phyloP scores from a whole-genome alignment of 108 stramenopile species.

The Cyclotella cryptica region DNA sequence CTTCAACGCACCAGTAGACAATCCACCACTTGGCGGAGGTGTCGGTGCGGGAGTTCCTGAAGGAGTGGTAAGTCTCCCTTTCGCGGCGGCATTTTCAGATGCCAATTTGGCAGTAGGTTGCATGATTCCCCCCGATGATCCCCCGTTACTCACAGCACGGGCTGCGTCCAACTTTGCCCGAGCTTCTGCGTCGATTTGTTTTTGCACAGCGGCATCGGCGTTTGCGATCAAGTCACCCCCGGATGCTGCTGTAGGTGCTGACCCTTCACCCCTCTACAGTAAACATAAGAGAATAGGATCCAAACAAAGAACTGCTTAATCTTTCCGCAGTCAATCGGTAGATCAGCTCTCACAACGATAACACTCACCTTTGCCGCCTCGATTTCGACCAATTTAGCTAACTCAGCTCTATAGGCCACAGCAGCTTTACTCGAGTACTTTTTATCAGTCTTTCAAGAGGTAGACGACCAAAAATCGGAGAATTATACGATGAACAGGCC shows the following conservation, averaged over 20 bases:
- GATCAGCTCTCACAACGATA: too few species aligned
- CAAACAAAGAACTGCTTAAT: neutral
- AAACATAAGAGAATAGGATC: neutral
- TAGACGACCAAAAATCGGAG: neutral
- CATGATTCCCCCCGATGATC: slow-evolving; percentile 47
- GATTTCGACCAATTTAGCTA: slow-evolving; percentile 73
- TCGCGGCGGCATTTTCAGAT: slow-evolving; percentile 65
- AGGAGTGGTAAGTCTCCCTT: slow-evolving; percentile 62
- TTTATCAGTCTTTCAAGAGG: slow-evolving; percentile 63
- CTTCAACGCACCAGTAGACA: slow-evolving; percentile 13
- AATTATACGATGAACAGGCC: neutral
- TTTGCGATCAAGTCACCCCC: slow-evolving; percentile 61
- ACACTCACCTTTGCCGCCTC: slow-evolving; percentile 63
- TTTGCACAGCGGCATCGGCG: slow-evolving; percentile 60
- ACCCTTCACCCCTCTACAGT: slow-evolving; percentile 64
- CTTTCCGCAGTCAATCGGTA: too few species aligned
- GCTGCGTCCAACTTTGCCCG: slow-evolving; percentile 52
- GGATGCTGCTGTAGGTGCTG: slow-evolving; percentile 14
- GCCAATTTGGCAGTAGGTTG: slow-evolving; percentile 76
- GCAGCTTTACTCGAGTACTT: slow-evolving; percentile 90
- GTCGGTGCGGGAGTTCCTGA: slow-evolving; percentile 68
- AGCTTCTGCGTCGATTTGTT: slow-evolving; percentile 62
- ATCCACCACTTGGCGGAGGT: slow-evolving; percentile 64
- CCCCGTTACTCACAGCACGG: slow-evolving; percentile 33
- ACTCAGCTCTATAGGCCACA: slow-evolving; percentile 71